Conservation (phyloP, 768 basidiomycete species). For the Phaeolepiota aurea region DNA sequence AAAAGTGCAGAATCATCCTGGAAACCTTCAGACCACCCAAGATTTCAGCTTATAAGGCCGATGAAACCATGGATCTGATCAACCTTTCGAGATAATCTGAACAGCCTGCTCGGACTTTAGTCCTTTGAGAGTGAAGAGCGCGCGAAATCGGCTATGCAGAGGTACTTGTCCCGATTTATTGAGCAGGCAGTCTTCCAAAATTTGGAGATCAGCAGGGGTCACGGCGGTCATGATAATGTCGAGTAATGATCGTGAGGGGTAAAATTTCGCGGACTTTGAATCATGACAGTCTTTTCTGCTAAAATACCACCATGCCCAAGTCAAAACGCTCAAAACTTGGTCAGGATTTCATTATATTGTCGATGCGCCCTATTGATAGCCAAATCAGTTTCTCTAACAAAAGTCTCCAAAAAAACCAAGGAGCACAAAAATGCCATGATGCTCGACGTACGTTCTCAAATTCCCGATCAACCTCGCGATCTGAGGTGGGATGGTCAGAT, state of each 20-base stretch:
- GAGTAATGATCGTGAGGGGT: slow-evolving; percentile 11
- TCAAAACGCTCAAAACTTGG: slow-evolving; percentile 88
- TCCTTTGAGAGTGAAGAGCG: slow-evolving; percentile 88
- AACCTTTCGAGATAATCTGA: slow-evolving; percentile 79
- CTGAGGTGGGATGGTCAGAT: too few species aligned
- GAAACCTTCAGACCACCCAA: slow-evolving; percentile 47
- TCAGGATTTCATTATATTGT: slow-evolving; percentile 27
- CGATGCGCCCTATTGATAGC: slow-evolving; percentile 8
- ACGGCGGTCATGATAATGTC: slow-evolving; percentile 22
- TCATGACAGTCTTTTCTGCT: slow-evolving; percentile 12
- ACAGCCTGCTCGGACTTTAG: slow-evolving; percentile 75
- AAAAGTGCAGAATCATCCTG: slow-evolving; percentile 80
- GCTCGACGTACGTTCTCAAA: slow-evolving; percentile 67
- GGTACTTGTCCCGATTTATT: slow-evolving; percentile 66
- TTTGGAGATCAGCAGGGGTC: slow-evolving; percentile 46
- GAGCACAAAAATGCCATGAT: slow-evolving; percentile 85
- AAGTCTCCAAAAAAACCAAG: slow-evolving; percentile 88
- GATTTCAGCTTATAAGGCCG: not conserved
- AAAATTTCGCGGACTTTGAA: slow-evolving; percentile 46
- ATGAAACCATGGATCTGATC: not conserved
- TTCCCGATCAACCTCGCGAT: too few species aligned
- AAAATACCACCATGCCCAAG: slow-evolving; percentile 58
- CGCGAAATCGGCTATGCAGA: slow-evolving; percentile 82
- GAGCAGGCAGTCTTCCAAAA: slow-evolving; percentile 71
- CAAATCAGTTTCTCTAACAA: slow-evolving; percentile 77